Conservation (phyloP, 2,329 filamentous ascomycete species). For the Epichloe coenophiala region DNA sequence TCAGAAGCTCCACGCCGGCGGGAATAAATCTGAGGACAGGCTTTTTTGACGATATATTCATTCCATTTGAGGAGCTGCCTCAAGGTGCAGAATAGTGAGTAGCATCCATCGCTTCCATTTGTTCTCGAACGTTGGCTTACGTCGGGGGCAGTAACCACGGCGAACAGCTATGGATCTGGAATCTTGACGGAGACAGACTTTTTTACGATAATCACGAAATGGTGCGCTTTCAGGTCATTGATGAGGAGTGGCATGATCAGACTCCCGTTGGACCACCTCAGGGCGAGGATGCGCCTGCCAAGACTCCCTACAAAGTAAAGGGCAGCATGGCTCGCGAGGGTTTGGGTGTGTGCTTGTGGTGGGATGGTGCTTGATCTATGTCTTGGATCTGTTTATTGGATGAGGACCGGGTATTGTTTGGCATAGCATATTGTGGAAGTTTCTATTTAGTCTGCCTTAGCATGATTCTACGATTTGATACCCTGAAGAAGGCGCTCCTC, state of each 20-base stretch:
- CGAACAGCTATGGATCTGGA: conserved; percentile 78
- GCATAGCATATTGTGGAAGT: conserved; percentile 9
- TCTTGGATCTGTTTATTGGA: conserved; percentile 4
- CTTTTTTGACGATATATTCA: conserved; percentile 87
- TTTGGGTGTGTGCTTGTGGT: conserved; percentile 51
- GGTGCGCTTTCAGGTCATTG: conserved; percentile 72
- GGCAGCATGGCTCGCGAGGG: conserved; percentile 51
- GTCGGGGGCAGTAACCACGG: conserved; percentile 44
- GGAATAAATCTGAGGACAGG: conserved; percentile 73
- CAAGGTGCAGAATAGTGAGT: conserved; percentile 63
- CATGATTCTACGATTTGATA: conserved; percentile 25
- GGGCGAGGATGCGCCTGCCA: conserved; percentile 45
- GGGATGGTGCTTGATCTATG: conserved; percentile 29
- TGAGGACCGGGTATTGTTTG: conserved; percentile 1
- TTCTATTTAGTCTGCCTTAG: conserved; percentile 3
- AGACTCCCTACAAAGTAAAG: conserved; percentile 58
- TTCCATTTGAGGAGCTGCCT: conserved; percentile 61
- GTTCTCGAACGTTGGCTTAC: background rate
- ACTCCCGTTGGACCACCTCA: conserved; percentile 55
- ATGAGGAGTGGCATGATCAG: conserved; percentile 86
- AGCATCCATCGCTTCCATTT: background rate
- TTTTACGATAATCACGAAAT: conserved; percentile 86
- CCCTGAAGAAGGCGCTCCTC: conserved; percentile 66
- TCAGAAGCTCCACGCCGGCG: conserved; percentile 57
- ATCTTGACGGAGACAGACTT: conserved; percentile 56